These are phyloP conservation scores for Colletotrichum ledebouriae DNA, from an alignment of 2,329 filamentous ascomycete species.

Conservation along the genomic window DNA sequence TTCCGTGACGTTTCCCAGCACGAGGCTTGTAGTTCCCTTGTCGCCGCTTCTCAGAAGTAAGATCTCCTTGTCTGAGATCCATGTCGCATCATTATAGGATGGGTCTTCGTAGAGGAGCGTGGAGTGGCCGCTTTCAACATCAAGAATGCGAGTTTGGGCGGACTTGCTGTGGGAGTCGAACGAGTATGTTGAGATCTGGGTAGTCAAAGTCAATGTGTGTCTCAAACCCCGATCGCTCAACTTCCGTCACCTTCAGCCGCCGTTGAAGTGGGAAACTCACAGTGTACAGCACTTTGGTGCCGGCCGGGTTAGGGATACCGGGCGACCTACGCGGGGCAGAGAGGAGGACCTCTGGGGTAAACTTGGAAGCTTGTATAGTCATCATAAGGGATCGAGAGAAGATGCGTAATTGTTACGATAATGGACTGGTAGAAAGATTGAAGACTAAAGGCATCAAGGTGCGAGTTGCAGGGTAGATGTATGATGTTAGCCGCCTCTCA, in stretches of 20 bases:
- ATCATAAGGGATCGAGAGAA: constrained; percentile 57
- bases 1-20: constrained; percentile 55
- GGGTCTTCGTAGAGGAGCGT: constrained; percentile 74
- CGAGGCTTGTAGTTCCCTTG: constrained; percentile 61
- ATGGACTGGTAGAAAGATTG: neutral
- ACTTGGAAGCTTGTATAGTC: constrained; percentile 78
- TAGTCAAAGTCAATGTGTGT: constrained; percentile 31
- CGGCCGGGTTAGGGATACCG: constrained; percentile 77
- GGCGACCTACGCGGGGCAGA: constrained; percentile 80
- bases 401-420: neutral
- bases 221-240: neutral
- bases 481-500: constrained; percentile 9
- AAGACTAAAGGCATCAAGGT: neutral
- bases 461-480: constrained; percentile 25
- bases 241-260: too few species aligned
- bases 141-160: constrained; percentile 77
- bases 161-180: constrained; percentile 80
- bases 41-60: constrained; percentile 66
- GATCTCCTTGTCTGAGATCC: constrained; percentile 78
- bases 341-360: constrained; percentile 83
- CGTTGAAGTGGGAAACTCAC: constrained; percentile 52
- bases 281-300: constrained; percentile 74
- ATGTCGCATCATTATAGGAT: constrained; percentile 78
- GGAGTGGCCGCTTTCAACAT: constrained; percentile 76
- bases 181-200: constrained; percentile 78